phyloP scores from a whole-genome alignment of 441 rosid species.

The Melastoma candidum region DNA sequence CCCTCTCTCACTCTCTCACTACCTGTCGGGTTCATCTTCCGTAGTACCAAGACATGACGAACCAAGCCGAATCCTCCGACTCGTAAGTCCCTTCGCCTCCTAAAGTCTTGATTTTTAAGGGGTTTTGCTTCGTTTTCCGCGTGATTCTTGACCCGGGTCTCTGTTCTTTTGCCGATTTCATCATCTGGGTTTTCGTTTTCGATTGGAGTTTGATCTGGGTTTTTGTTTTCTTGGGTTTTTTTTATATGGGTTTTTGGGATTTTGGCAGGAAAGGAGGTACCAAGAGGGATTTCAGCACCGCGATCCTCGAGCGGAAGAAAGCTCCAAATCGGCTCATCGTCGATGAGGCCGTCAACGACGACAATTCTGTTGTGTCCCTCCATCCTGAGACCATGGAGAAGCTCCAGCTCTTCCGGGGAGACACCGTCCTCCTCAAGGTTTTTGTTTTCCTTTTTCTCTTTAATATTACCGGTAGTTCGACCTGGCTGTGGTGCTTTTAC shows the following conservation, averaged over 20 bases:
- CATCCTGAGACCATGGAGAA: conserved; percentile 89
- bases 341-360: conserved; percentile 81
- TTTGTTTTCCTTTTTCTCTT: not conserved
- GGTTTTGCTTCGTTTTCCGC: not conserved
- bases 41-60: conserved; percentile 32
- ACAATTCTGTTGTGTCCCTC: conserved; percentile 70
- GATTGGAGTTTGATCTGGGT: conserved; percentile 8
- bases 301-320: conserved; percentile 87
- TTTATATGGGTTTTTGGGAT: not conserved
- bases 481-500: no score
- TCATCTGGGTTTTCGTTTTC: conserved; percentile 8
- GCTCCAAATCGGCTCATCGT: conserved; percentile 72
- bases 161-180: not conserved
- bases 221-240: not conserved
- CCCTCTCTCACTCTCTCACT: conserved; percentile 6
- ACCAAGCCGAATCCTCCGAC: conserved; percentile 76
- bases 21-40: not conserved
- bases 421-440: conserved; percentile 80
- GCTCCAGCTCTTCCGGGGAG: conserved; percentile 87
- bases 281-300: conserved; percentile 79
- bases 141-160: not conserved
- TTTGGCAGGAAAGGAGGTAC: conserved; percentile 43
- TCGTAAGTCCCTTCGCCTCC: conserved; percentile 35
- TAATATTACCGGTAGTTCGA: not conserved
- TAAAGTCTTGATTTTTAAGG: not conserved